Base-by-base conservation (phyloP, 1,284 basidiomycete species). In the Peniophora sp. region DNA sequence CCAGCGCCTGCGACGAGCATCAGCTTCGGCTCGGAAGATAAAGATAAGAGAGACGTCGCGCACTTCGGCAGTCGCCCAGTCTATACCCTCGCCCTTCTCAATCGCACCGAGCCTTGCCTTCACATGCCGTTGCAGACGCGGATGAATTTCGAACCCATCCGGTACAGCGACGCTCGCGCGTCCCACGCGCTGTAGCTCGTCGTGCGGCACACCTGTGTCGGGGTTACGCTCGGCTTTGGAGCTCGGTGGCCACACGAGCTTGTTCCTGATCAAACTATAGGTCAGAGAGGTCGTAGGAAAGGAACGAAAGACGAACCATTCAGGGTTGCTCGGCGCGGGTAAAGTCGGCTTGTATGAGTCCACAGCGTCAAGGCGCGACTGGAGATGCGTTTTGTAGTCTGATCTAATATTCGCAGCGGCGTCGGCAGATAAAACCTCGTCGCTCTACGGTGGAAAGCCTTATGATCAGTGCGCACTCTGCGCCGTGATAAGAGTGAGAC, bases 1-100 rank as follows among this genome's bases (percentile, higher is more conserved):
- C 92, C 67, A 94, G 69, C 0, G 90, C 86, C 81, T 86, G 47
- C 23, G 23, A n/a, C 27, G 44, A 48, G 24, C 19, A 32, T n/a
- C n/a, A n/a, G n/a, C n/a, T n/a, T n/a, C n/a, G n/a, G n/a, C n/a
- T n/a, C n/a, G n/a, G n/a, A n/a, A 23, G 19, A 14, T 36, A 14
- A 12, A 22, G n/a, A 45, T 22, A 51, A 39, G 25, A 20, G 23
- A n/a, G n/a, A 16, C 38, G 38, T 10, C 0, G 56, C 67, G 8
- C 50, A 81, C 88, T 72, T 96, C 92, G 10, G 89, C 92, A 32
- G 89, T 92, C 0, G 90, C 89, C 77, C 89, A 95, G 62, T 94
- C 90, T 41, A 96, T 67, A 1, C 85, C 86, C 38, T 72, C 73
- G 2, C 79, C 85, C n/a, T 68, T 70, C 49, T 90, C 81, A 43